Evolutionary conservation across 2,329 filamentous ascomycete species (phyloP).

Genomic region (Orbilia ellipsospora): DNA sequence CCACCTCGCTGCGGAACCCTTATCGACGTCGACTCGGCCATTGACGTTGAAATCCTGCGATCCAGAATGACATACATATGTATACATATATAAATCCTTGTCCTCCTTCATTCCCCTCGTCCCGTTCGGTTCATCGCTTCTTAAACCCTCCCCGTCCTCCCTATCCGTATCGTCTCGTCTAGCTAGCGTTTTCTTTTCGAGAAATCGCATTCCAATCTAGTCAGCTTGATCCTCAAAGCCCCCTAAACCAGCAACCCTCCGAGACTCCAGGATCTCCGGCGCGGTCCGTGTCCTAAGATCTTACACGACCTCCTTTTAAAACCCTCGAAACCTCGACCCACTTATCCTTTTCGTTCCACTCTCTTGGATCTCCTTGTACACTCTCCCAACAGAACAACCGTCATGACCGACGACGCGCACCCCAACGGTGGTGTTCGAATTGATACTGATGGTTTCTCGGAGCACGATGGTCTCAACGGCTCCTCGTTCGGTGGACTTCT

Average conservation of each 20-base stretch:
- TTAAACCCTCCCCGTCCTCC: constrained; percentile 5
- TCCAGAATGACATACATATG: constrained; percentile 37
- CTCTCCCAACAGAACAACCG: background rate
- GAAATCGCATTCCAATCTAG: constrained; percentile 1
- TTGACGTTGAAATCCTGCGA: constrained; percentile 35
- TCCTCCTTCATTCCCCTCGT: constrained; percentile 18
- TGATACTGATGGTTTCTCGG: constrained; percentile 38
- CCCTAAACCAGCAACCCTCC: constrained; percentile 17
- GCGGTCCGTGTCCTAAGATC: constrained; percentile 20
- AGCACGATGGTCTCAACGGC: constrained; percentile 25
- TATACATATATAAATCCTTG: background rate
- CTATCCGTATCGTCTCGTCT: constrained; percentile 25
- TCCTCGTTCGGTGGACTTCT: constrained; percentile 15
- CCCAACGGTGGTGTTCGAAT: constrained; percentile 51
- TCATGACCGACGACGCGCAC: constrained; percentile 54
- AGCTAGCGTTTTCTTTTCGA: constrained; percentile 2
- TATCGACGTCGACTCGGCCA: constrained; percentile 32
- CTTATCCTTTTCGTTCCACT: background rate
- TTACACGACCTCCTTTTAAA: constrained; percentile 1
- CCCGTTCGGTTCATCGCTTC: constrained; percentile 11
- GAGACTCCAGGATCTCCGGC: constrained; percentile 9
- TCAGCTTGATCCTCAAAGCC: constrained; percentile 9
- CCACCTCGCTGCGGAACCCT: constrained; percentile 39
- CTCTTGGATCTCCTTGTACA: constrained; percentile 4
- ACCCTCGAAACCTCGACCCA: background rate